Base-by-base conservation (phyloP, 805 yeast genomes). In the Pichia sporocuriosa region DNA sequence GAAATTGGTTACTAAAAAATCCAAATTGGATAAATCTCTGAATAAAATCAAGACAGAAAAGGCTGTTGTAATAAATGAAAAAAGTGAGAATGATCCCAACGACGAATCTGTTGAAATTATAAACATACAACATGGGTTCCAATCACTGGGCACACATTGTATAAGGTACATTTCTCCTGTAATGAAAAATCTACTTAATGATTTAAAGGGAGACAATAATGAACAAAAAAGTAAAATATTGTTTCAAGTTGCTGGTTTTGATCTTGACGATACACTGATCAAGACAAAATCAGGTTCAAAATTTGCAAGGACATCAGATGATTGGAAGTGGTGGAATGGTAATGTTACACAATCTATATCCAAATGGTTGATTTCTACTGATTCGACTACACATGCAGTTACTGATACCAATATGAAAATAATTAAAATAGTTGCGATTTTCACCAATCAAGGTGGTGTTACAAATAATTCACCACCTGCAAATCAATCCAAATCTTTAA, bases 361-460 rank as follows among this genome's bases (percentile, higher is more conserved):
- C 6, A 12, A 15, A 1, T 40, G 35, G 35, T 3, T 29, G 6
- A 47, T n/a, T n/a, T 55, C 7, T 20, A 37, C 13, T n/a, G 13
- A n/a, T 9, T 4, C 13, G 22, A 17, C 6, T 1, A 15, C 15
- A 6, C 29, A 13, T 6, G 29, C 29, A 15, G 29, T 15, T 6
- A 6, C n/a, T n/a, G 25, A 17, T 17, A 15, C 34, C 6, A 23
- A 15, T 13, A 32, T n/a, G n/a, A n/a, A 32, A 11, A 17, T 20
- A 7, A 12, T 23, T 6, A 32, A 20, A 20, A 10, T 72, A 1
- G 50, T 88, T 4, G 89, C 81, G 4, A 73, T 90, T 1, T 85
- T 90, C 57, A 77, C 96, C 1, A 90, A 90, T 56, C 98, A 90
- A 59, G 95, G 90, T 17, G 82, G 79, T 0, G 72, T 79, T 2